Evolutionary conservation across 805 yeast genomes (phyloP).

Genomic region (Hanseniaspora pseudoguilliermondii): DNA sequence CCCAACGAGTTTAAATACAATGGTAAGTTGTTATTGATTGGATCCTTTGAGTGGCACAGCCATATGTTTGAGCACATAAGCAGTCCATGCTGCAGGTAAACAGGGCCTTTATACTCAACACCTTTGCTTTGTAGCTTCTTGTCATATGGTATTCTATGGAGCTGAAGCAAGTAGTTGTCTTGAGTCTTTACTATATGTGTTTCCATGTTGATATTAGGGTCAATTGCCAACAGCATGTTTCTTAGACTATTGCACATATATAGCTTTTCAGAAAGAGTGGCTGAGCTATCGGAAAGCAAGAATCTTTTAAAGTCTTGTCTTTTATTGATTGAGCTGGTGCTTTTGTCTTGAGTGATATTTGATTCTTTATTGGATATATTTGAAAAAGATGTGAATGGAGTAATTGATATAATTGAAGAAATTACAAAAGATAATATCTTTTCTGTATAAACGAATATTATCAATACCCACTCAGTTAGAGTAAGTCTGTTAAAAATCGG

Average conservation of each 20-base stretch:
- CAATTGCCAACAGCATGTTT: constrained; percentile 55
- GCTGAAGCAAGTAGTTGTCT: constrained; percentile 63
- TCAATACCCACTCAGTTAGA: constrained; percentile 7
- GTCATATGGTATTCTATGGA: constrained; percentile 53
- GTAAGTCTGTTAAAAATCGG: constrained; percentile 11
- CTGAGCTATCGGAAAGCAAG: constrained; percentile 21
- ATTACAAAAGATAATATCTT: constrained; percentile 4
- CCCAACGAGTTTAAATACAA: constrained; percentile 52
- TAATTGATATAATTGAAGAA: not conserved
- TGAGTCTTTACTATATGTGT: constrained; percentile 64
- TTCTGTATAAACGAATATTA: constrained; percentile 11
- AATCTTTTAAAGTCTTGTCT: constrained; percentile 16
- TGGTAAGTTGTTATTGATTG: constrained; percentile 46
- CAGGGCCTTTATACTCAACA: constrained; percentile 32
- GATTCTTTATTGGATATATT: not conserved
- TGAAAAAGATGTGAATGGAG: not conserved
- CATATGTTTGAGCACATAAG: constrained; percentile 81
- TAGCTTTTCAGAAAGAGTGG: constrained; percentile 24
- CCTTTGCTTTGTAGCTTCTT: constrained; percentile 21
- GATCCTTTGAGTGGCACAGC: constrained; percentile 32
- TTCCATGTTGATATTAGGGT: constrained; percentile 44
- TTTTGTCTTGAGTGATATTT: not conserved
- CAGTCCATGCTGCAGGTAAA: constrained; percentile 83
- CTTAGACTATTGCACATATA: constrained; percentile 37
- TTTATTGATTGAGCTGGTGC: not conserved